Base-by-base conservation (phyloP, 1,139 yeast genomes). In the Zygotorulaspora mrakii region DNA sequence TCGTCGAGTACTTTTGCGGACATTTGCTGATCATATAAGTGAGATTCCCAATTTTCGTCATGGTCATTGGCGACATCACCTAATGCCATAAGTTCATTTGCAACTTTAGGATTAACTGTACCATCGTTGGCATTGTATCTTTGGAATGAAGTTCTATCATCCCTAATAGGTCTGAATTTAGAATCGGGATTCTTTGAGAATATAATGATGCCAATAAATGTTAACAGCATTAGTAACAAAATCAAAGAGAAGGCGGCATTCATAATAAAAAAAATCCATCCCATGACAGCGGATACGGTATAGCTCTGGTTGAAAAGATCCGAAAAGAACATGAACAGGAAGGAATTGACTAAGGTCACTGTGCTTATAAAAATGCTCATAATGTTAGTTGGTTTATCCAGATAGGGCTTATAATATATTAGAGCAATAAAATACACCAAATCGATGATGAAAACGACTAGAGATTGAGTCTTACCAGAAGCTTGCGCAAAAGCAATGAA, bases 81-180 rank as follows among this genome's bases (percentile, higher is more conserved):
- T 21, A 43, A 25, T 1, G 47, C 47, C 31, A 75, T 59, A 48
- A 82, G 69, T 62, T 83, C 94, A 41, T 77, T 77, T 17, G 76
- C 71, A 28, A 68, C 70, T 54, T 62, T 43, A 40, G 48, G 40
- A 47, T 59, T 14, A 46, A 52, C 61, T 38, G 59, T 66, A 47
- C 52, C 61, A 36, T 54, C 66, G 26, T 65, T 56, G 2, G 73
- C 68, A 3, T 75, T 69, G 62, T 67, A 72, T 59, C 77, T 74
- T 61, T 82, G 88, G 77, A 84, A 84, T 2, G 91, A 82, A 12
- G 84, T 77, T 72, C 94, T 76, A 58, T 84, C 94, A 67, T 84
- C 94, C 52, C 70, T 79, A 6, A 89, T 89, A 12, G 91, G 91
- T 33, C 82, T 83, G 61, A 83, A 84, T 61, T 86, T 76, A 8